Evolutionary conservation across 2,329 filamentous ascomycete genomes (phyloP).

Genomic region (Beauveria rudraprayagi): DNA sequence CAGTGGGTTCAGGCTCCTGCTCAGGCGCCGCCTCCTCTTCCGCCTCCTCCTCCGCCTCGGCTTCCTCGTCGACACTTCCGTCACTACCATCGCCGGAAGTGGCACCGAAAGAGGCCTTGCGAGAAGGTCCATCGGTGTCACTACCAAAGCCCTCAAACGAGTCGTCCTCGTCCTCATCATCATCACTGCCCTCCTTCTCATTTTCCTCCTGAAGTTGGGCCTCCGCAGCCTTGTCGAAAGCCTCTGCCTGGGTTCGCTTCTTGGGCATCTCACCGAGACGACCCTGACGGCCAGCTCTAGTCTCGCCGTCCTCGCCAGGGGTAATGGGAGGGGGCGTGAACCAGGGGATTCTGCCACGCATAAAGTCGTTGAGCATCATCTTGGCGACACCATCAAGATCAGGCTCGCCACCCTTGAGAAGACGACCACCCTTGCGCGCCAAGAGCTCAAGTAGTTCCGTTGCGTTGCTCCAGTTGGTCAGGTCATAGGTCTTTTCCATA

Average conservation of each 20-base stretch:
- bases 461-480: constrained; percentile 69
- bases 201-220: constrained; percentile 32
- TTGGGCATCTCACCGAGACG: constrained; percentile 79
- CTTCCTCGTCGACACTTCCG: constrained; percentile 33
- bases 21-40: constrained; percentile 17
- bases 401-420: constrained; percentile 88
- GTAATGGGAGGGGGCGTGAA: constrained; percentile 69
- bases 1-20: background rate
- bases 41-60: constrained; percentile 24
- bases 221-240: constrained; percentile 25
- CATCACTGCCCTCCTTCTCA: constrained; percentile 34
- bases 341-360: constrained; percentile 93
- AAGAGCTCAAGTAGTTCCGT: constrained; percentile 81
- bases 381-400: constrained; percentile 93
- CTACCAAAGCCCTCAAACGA: constrained; percentile 31
- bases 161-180: constrained; percentile 30
- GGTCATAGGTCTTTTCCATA: constrained; percentile 85
- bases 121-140: constrained; percentile 24
- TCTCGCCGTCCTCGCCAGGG: constrained; percentile 40
- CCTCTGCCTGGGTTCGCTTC: constrained; percentile 52
- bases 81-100: constrained; percentile 26
- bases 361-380: constrained; percentile 94
- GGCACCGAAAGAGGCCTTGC: constrained; percentile 24
- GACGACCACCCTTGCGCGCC: constrained; percentile 75
- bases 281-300: constrained; percentile 64